Evolutionary conservation across 257 asterid species (phyloP).

Genomic region (Ballota nigra): DNA sequence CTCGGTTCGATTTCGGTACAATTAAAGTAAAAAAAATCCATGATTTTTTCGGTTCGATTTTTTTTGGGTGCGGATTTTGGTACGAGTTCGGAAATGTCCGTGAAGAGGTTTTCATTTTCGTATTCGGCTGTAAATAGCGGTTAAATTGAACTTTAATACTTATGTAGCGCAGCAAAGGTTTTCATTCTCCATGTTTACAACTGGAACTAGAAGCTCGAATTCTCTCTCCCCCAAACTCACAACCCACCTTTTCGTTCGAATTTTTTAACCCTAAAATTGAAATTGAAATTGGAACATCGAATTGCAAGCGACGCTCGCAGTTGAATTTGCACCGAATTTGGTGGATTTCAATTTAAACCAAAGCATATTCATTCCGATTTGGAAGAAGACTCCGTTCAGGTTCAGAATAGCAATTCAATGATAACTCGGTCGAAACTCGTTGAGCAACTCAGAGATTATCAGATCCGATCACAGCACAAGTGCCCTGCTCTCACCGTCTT

Average conservation of each 20-base stretch:
- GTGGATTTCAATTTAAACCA: neutral
- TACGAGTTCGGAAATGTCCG: no score
- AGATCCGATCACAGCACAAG: conserved; percentile 89
- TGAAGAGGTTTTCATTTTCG: no score
- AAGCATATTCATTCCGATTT: neutral
- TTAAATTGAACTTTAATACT: neutral
- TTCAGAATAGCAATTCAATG: conserved; percentile 39
- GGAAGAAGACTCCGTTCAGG: conserved; percentile 2
- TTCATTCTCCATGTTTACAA: neutral
- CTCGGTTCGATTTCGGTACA: no score
- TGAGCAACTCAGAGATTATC: conserved; percentile 88
- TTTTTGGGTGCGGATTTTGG: no score
- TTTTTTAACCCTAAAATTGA: neutral
- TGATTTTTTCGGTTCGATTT: no score
- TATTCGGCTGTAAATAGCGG: no score
- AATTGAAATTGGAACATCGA: neutral
- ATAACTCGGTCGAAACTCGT: conserved; percentile 87
- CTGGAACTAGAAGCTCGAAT: neutral
- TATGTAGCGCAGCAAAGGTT: no score
- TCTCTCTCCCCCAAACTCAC: neutral
- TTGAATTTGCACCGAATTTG: neutral
- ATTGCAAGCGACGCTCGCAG: neutral
- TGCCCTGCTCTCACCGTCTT: conserved; percentile 69
- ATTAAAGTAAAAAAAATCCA: no score
- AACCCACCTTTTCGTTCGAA: neutral